phyloP scores from a whole-genome alignment of 2,329 filamentous ascomycete species.

The Thermothelomyces thermophilus region DNA sequence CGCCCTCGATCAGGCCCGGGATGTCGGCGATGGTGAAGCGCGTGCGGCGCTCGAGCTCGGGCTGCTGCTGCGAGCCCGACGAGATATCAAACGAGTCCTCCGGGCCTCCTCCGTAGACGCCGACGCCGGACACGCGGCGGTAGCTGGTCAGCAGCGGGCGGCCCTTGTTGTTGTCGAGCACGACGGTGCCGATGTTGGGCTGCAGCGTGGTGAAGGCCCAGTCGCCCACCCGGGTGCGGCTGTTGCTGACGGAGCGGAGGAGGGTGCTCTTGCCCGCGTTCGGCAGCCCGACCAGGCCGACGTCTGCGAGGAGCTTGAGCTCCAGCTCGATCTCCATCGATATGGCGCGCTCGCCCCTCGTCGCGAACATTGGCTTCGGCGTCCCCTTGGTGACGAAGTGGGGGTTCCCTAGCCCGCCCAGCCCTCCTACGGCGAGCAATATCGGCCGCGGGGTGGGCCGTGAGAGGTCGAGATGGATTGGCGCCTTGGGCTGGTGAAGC shows the following conservation, averaged over 20 bases:
- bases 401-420: slow-evolving; percentile 87
- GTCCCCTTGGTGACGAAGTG: slow-evolving; percentile 78
- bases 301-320: slow-evolving; percentile 88
- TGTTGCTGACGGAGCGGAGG: slow-evolving; percentile 79
- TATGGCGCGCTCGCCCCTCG: slow-evolving; percentile 73
- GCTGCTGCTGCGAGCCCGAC: slow-evolving; percentile 33
- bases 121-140: slow-evolving; percentile 36
- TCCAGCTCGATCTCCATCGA: slow-evolving; percentile 78
- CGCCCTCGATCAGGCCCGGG: slow-evolving; percentile 84
- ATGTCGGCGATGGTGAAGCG: slow-evolving; percentile 95
- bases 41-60: slow-evolving; percentile 54
- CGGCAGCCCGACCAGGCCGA: slow-evolving; percentile 87
- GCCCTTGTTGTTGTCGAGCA: slow-evolving; percentile 80
- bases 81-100: slow-evolving; percentile 29
- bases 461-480: slow-evolving; percentile 66
- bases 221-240: slow-evolving; percentile 78
- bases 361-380: slow-evolving; percentile 77
- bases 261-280: slow-evolving; percentile 96
- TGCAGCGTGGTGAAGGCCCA: slow-evolving; percentile 97
- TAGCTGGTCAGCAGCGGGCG: slow-evolving; percentile 50
- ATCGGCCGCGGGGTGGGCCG: slow-evolving; percentile 76
- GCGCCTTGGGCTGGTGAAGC: slow-evolving; percentile 63
- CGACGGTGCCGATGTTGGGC: slow-evolving; percentile 92
- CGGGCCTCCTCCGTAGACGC: slow-evolving; percentile 31
- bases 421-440: slow-evolving; percentile 76